Base-by-base conservation (phyloP, 768 basidiomycete species). In the Russula dissimulans region DNA sequence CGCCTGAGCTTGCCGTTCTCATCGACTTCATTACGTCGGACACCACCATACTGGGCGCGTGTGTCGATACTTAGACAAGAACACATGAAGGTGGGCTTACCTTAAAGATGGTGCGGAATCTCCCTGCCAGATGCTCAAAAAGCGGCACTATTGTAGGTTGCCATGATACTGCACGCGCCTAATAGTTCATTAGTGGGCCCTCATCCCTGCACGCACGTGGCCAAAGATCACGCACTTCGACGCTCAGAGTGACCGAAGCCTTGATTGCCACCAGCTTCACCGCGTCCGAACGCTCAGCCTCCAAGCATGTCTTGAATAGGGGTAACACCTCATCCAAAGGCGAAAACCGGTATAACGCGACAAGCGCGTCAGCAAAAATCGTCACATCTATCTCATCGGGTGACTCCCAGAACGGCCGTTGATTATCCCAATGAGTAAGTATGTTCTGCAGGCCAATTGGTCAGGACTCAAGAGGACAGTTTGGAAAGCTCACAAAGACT, bases 231-330 rank as follows among this genome's bases (percentile, higher is more conserved):
- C 73, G 58, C 67, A 84, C 87, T 76, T 94, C 90, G 54, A 82
- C 77, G 7, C 79, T 74, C 36, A 92, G 69, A 0, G 83, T 87
- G 43, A 89, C 71, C 65, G 80, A 84, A 3, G 91, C 89, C 62
- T 86, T 83, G 56, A 93, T 77, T 2, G 80, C 91, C 59, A 82
- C 82, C 11, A 86, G 81, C 75, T 93, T 93, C 65, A 90, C 82
- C 1, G 86, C 86, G 29, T 91, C 88, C 1, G 89, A 86, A 34
- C 87, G 81, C 66, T 91, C 87, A 9, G 90, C 82, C 57, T 87
- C 83, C 44, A 91, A 69, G 63, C 89, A 89, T 14, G 76, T 75
- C 22, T 74, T 67, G 68, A 93, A 89, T 6, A 91, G 67, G 0
- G 76, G 76, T 7, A 84, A 49, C 3, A 82, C 77, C 42, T 89